Evolutionary conservation across 1,139 yeast genomes (phyloP).

Genomic region (Arxiozyma slooffiae): DNA sequence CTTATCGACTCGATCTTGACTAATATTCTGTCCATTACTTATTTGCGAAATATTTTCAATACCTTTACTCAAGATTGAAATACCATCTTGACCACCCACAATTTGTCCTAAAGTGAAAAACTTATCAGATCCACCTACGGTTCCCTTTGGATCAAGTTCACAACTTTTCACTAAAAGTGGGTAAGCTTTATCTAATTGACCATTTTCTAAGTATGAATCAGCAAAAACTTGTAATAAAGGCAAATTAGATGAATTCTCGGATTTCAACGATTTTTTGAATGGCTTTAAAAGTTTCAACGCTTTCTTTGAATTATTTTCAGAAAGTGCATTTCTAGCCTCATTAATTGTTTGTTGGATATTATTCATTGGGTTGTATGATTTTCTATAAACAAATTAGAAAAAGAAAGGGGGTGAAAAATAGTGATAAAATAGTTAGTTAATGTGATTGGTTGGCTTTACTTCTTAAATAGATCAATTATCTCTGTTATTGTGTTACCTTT

Average conservation of each 20-base stretch:
- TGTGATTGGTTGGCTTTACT: not conserved
- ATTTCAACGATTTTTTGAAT: slow-evolving; percentile 23
- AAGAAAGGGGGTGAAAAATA: not conserved
- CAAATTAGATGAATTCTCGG: slow-evolving; percentile 28
- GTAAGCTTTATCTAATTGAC: slow-evolving; percentile 71
- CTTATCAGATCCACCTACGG: slow-evolving; percentile 57
- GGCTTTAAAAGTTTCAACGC: slow-evolving; percentile 36
- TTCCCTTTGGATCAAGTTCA: slow-evolving; percentile 58
- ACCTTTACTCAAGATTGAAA: slow-evolving; percentile 57
- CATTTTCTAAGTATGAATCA: slow-evolving; percentile 68
- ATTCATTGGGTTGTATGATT: slow-evolving; percentile 10
- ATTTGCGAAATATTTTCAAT: slow-evolving; percentile 37
- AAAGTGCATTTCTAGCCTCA: slow-evolving; percentile 32
- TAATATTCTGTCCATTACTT: slow-evolving; percentile 23
- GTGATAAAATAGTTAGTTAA: not conserved
- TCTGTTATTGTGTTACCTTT: not conserved
- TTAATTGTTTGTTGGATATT: slow-evolving; percentile 15
- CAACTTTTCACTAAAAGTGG: slow-evolving; percentile 54
- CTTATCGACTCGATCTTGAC: slow-evolving; percentile 33
- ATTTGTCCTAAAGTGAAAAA: slow-evolving; percentile 87
- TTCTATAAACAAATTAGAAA: too few species aligned
- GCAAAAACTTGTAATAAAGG: slow-evolving; percentile 43
- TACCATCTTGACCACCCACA: slow-evolving; percentile 72
- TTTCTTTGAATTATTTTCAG: slow-evolving; percentile 33
- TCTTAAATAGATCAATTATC: too few species aligned